phyloP scores from a whole-genome alignment of 257 asterid species.

The Anisodus acutangulus region DNA sequence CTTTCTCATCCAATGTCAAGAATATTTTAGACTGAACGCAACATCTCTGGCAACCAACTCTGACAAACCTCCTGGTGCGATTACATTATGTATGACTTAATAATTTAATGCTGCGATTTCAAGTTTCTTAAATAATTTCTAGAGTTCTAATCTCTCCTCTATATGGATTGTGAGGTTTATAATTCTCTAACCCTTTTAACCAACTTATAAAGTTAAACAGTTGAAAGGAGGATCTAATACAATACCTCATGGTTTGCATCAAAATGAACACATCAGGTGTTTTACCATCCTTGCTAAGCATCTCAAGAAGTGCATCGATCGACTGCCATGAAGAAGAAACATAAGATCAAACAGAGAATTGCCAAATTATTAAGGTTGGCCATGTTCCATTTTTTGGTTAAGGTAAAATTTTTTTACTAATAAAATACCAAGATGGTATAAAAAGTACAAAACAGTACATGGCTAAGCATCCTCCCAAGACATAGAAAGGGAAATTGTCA shows the following conservation, averaged over 20 bases:
- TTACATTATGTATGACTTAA: not conserved
- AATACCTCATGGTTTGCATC: constrained; percentile 83
- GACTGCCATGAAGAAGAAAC: constrained; percentile 60
- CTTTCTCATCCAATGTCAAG: not conserved
- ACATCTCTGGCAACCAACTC: not conserved
- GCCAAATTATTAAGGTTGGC: not conserved
- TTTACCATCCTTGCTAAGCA: constrained; percentile 75
- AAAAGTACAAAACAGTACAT: not conserved
- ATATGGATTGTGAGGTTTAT: not conserved
- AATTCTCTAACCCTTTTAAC: not conserved
- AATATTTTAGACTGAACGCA: not conserved
- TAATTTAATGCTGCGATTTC: not conserved
- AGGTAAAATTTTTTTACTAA: not conserved
- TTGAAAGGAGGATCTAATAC: constrained; percentile 20
- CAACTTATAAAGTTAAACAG: constrained; percentile 6
- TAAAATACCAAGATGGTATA: constrained; percentile 1
- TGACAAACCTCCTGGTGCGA: not conserved
- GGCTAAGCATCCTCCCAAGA: constrained; percentile 15
- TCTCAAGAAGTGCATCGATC: constrained; percentile 66
- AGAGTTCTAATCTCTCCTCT: constrained; percentile 6
- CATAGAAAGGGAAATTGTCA: not conserved
- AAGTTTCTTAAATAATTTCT: not conserved
- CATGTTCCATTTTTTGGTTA: not conserved
- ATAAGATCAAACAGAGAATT: constrained; percentile 29
- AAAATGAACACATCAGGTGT: constrained; percentile 70